A percentile compares a stretch with the other conserved stretches of the same genome.
Conservation (phyloP, 2,329 filamentous ascomycete genomes). For the Myriosclerotinia curreyana region DNA sequence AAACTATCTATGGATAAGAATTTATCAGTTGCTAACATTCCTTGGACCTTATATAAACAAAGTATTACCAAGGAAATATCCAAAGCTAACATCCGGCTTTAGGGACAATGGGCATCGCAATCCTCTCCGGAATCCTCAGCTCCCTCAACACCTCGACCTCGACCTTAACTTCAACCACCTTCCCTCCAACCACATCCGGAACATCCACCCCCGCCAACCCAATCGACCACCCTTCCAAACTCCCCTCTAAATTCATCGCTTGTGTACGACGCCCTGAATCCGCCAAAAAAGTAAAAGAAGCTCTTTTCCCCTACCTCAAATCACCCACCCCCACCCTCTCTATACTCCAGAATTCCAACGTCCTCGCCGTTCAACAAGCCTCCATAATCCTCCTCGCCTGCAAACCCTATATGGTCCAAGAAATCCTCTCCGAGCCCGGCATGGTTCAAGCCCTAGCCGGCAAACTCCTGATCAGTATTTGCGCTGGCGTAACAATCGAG, state of each 20-base stretch:
- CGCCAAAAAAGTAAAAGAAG: constrained; percentile 64
- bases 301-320: constrained; percentile 58
- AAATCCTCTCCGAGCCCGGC: constrained; percentile 63
- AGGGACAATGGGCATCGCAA: constrained; percentile 85
- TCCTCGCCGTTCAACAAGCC: constrained; percentile 61
- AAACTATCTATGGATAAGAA: background rate
- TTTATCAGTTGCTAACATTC: background rate
- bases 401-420: constrained; percentile 72
- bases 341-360: constrained; percentile 69
- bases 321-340: constrained; percentile 49
- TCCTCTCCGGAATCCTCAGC: constrained; percentile 74
- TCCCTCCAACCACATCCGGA: constrained; percentile 46
- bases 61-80: background rate
- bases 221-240: constrained; percentile 49
- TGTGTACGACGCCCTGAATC: constrained; percentile 71
- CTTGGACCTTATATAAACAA: background rate
- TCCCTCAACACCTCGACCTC: constrained; percentile 54
- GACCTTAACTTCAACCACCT: constrained; percentile 38
- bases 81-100: background rate
- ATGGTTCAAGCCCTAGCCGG: constrained; percentile 71
- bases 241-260: constrained; percentile 75
- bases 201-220: constrained; percentile 44
- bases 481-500: constrained; percentile 69
- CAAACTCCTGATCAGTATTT: constrained; percentile 79
- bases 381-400: constrained; percentile 76